These are phyloP conservation scores for Ajuga chamaepitys DNA, from an alignment of 257 asterid genomes.

Conservation along the genomic window DNA sequence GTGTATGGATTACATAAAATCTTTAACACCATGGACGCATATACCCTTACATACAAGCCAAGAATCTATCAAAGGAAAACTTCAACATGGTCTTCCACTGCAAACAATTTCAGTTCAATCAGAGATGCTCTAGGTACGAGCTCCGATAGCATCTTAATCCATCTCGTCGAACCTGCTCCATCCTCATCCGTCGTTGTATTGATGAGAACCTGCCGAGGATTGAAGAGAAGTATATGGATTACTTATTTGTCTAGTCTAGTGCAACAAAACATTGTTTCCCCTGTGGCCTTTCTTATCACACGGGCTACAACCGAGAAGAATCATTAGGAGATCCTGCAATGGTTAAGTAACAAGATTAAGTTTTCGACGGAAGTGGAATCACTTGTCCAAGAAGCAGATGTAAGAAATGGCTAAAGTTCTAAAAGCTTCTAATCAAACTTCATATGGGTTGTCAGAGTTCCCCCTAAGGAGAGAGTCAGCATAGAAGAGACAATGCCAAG, in stretches of 20 bases:
- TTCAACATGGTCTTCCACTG: conserved; percentile 16
- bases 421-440: conserved; percentile 24
- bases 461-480: conserved; percentile 3
- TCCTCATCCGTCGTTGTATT: conserved; percentile 25
- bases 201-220: conserved; percentile 25
- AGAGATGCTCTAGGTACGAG: neutral
- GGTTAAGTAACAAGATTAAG: conserved; percentile 20
- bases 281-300: conserved; percentile 28
- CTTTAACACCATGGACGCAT: conserved; percentile 34
- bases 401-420: conserved; percentile 30
- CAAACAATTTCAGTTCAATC: conserved; percentile 17
- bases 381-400: conserved; percentile 27
- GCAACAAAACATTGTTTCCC: conserved; percentile 5
- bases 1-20: too few species aligned
- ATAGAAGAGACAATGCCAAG: conserved; percentile 23
- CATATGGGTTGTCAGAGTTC: conserved; percentile 39
- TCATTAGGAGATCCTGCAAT: conserved; percentile 18
- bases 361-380: conserved; percentile 41
- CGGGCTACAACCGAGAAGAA: neutral
- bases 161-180: conserved; percentile 21
- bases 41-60: conserved; percentile 26
- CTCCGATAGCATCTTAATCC: conserved; percentile 4
- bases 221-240: conserved; percentile 31
- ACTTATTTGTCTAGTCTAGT: conserved; percentile 23
- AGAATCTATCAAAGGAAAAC: conserved; percentile 14